Evolutionary conservation across 2,329 filamentous ascomycete genomes (phyloP), one percentile per base, ranked within the genome.

Genomic region (Sarocladium brachiariae): DNA sequence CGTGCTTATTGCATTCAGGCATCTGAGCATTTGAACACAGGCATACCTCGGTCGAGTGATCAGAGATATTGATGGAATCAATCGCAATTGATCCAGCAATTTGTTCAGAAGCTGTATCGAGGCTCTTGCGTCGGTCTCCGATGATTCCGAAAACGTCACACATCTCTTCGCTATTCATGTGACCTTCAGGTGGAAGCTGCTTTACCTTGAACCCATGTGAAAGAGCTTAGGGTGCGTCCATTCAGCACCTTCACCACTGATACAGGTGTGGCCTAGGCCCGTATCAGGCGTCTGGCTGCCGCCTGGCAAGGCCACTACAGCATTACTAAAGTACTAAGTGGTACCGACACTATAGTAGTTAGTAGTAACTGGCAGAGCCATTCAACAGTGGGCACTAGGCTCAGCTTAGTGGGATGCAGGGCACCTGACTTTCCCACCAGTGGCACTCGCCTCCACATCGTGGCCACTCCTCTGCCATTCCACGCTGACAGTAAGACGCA

Each of bases 351-450:
- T n/a, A n/a, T n/a, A n/a, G n/a, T n/a, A n/a, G n/a, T n/a, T n/a
- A n/a, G n/a, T n/a, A n/a, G n/a, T n/a, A n/a, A n/a, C n/a, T n/a
- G n/a, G n/a, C 11, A 13, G n/a, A 19, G 39, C 39, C 39, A 43
- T 23, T 43, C 21, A 3, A 9, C 21, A 43, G 39, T 43, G 39
- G 39, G 21, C 23, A 11, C 39, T 27, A 27, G n/a, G 23, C 39
- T 27, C 39, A 43, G 39, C 39, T 43, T 43, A 43, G 39, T n/a
- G 19, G 39, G 39, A 43, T 25, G 39, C 39, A 43, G 39, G 39
- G 39, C 39, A 25, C 39, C 39, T 43, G 39, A 43, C 39, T 43
- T 19, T 13, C 23, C n/a, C 16, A 4, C 23, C 39, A 43, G 21
- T 43, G 23, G 39, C 23, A n/a, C 39, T 43, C 5, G 23, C 39